Evolutionary conservation across 495 filamentous ascomycete species (phyloP).

Genomic region (Tetracladium marchalianum): DNA sequence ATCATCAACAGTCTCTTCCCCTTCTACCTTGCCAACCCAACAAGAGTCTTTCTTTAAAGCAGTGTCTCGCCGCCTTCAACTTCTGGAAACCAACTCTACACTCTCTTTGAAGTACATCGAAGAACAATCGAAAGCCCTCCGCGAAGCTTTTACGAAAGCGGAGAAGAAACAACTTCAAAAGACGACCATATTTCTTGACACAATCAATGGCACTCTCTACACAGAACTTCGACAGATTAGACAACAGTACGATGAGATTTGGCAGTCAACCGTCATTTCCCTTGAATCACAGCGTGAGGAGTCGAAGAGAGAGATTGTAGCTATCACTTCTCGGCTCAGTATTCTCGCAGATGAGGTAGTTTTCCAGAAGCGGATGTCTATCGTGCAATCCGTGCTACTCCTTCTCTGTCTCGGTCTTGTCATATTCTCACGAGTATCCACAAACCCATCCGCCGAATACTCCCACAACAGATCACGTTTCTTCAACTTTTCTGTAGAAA

Average conservation of each 20-base stretch:
- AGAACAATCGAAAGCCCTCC: conserved; percentile 83
- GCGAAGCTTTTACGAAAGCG: conserved; percentile 83
- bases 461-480: conserved; percentile 5
- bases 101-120: conserved; percentile 94
- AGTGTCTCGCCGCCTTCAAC: conserved; percentile 81
- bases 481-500: conserved; percentile 7
- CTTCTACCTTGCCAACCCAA: conserved; percentile 65
- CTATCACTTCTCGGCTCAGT: conserved; percentile 69
- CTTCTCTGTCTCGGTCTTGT: conserved; percentile 81
- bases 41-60: conserved; percentile 98
- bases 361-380: conserved; percentile 90
- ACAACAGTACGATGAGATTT: conserved; percentile 88
- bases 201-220: conserved; percentile 79
- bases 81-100: conserved; percentile 85
- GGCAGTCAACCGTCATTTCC: conserved; percentile 88
- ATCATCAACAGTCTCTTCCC: conserved; percentile 29
- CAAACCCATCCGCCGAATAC: conserved; percentile 12
- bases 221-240: conserved; percentile 70
- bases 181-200: conserved; percentile 70
- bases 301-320: conserved; percentile 68
- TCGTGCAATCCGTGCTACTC: conserved; percentile 78
- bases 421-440: conserved; percentile 53
- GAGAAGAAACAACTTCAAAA: conserved; percentile 82
- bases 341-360: conserved; percentile 89
- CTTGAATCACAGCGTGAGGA: conserved; percentile 79